phyloP scores from a whole-genome alignment of 495 filamentous ascomycete genomes.

The Cercophora samala region DNA sequence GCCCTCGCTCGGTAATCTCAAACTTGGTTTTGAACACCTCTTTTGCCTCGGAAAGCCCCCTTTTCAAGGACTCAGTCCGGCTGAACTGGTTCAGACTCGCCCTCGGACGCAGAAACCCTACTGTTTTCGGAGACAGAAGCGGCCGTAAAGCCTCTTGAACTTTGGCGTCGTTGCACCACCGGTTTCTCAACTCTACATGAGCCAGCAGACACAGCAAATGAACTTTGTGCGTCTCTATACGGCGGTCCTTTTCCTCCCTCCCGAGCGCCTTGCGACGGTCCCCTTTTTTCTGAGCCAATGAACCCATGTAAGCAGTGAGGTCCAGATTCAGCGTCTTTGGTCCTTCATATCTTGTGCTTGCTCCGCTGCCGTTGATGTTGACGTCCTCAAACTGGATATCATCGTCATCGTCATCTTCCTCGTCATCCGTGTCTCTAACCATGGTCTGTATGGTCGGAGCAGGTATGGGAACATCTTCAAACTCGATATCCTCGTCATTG shows the following conservation, averaged over 20 bases:
- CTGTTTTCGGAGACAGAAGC: conserved; percentile 58
- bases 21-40: conserved; percentile 67
- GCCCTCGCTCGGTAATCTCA: conserved; percentile 63
- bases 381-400: conserved; percentile 36
- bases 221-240: conserved; percentile 78
- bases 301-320: conserved; percentile 41
- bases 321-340: conserved; percentile 59
- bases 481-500: conserved; percentile 34
- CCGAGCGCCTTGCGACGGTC: conserved; percentile 61
- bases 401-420: conserved; percentile 39
- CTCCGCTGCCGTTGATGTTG: conserved; percentile 27
- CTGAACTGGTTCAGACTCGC: conserved; percentile 64
- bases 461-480: conserved; percentile 39
- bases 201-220: conserved; percentile 79
- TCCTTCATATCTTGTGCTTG: conserved; percentile 29
- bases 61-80: conserved; percentile 67
- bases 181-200: conserved; percentile 71
- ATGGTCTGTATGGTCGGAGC: conserved; percentile 31
- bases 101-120: conserved; percentile 61
- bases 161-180: conserved; percentile 79
- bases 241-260: conserved; percentile 63
- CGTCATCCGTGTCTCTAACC: conserved; percentile 30
- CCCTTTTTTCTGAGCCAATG: conserved; percentile 31
- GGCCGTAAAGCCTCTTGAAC: conserved; percentile 59
- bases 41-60: conserved; percentile 67